A percentile compares a stretch with the other conserved stretches of the same genome.
These are phyloP conservation scores for Aspergillus cavernicola DNA, from an alignment of 495 filamentous ascomycete genomes.

Conservation along the genomic window DNA sequence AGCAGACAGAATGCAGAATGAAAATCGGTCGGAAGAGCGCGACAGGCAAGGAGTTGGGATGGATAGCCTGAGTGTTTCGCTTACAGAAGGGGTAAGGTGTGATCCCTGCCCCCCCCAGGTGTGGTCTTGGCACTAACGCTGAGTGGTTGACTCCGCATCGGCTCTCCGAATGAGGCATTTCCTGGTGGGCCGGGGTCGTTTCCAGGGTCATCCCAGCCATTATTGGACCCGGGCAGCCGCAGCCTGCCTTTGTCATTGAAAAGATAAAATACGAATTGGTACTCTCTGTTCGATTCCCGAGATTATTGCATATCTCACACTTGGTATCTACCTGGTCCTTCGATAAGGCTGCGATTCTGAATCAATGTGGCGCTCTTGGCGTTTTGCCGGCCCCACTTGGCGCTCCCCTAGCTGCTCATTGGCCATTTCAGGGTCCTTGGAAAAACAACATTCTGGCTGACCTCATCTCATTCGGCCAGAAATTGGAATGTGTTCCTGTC, in stretches of 20 bases:
- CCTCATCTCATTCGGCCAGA: not conserved
- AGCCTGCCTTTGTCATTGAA: not conserved
- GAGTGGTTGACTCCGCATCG: conserved; percentile 5
- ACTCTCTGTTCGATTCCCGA: not conserved
- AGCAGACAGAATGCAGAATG: not conserved
- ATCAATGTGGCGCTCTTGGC: conserved; percentile 11
- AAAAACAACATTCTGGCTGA: conserved; percentile 6
- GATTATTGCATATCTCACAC: no score
- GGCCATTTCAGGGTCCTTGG: not conserved
- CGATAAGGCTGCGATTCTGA: not conserved
- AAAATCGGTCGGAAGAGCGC: not conserved
- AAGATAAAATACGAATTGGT: not conserved
- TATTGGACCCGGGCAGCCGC: conserved; percentile 3
- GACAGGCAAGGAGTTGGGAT: not conserved
- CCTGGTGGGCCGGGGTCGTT: conserved; percentile 12
- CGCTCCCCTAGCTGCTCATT: not conserved
- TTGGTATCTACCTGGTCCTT: no score
- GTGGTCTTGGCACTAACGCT: conserved; percentile 2
- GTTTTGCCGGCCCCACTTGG: not conserved
- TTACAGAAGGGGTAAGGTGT: not conserved
- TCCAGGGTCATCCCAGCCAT: conserved; percentile 11
- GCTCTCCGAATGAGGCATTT: conserved; percentile 17
- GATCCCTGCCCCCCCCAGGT: not conserved
- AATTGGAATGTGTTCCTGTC: not conserved
- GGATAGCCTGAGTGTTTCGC: not conserved